Conservation (phyloP, 2,329 filamentous ascomycete species). For the Annulohypoxylon truncatum region DNA sequence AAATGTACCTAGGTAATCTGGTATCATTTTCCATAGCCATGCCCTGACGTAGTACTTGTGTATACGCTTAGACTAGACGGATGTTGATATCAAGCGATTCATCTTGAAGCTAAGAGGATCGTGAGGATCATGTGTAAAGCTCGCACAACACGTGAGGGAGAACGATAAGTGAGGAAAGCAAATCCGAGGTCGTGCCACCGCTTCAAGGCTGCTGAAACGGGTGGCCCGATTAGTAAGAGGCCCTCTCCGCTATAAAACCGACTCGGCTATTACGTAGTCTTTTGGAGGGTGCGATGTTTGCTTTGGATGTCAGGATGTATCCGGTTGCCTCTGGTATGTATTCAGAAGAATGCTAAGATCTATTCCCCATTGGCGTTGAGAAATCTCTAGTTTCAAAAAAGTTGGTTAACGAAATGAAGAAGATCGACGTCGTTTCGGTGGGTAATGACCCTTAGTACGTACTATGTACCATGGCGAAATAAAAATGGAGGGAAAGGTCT, state of each 20-base stretch:
- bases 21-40: conserved; percentile 5
- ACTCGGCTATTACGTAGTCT: conserved; percentile 15
- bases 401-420: conserved; percentile 24
- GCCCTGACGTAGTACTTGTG: conserved; percentile 16
- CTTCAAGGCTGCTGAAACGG: conserved; percentile 20
- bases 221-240: conserved; percentile 23
- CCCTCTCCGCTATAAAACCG: conserved; percentile 13
- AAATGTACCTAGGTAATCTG: background rate
- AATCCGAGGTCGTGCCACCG: conserved; percentile 9
- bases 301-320: background rate
- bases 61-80: background rate
- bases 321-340: conserved; percentile 3
- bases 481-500: conserved; percentile 21
- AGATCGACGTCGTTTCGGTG: conserved; percentile 25
- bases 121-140: background rate
- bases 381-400: conserved; percentile 20
- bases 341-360: background rate
- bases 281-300: background rate
- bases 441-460: conserved; percentile 11
- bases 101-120: background rate
- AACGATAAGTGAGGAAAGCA: background rate
- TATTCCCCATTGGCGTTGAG: background rate
- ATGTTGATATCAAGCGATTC: background rate
- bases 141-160: conserved; percentile 12
- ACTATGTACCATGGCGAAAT: conserved; percentile 13